Conservation (phyloP, 169 alveolate species). For the Eimeria necatrix region DNA sequence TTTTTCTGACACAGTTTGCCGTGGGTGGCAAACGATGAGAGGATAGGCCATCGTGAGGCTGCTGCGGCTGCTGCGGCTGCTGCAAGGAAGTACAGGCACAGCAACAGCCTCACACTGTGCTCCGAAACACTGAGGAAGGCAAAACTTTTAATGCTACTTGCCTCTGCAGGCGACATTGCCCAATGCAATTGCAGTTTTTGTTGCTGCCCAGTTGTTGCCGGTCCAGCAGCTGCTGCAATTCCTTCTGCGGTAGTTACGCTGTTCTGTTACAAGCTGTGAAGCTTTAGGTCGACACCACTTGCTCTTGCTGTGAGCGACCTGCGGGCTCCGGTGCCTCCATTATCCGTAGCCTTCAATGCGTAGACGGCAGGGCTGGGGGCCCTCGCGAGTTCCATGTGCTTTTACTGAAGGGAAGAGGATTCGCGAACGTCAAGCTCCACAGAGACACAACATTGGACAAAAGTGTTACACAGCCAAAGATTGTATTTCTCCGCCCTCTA, state of each 20-base stretch:
- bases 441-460: too few relatives aligned
- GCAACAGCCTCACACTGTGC: neutral
- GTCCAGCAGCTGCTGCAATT: neutral
- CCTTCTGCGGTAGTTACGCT: neutral
- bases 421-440: too few relatives aligned
- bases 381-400: too few relatives aligned
- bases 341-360: too few relatives aligned
- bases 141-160: neutral
- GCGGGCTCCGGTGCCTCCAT: neutral
- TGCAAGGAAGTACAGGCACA: constrained; percentile 55
- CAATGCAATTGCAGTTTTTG: neutral
- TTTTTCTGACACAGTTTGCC: constrained; percentile 46
- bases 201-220: neutral
- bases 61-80: constrained; percentile 70
- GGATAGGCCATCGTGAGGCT: constrained; percentile 17
- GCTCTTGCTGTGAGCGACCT: too few relatives aligned
- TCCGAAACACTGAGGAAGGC: neutral
- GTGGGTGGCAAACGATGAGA: constrained; percentile 48
- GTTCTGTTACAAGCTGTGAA: too few relatives aligned
- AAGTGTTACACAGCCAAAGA: too few relatives aligned
- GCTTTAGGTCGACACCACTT: too few relatives aligned
- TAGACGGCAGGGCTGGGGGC: too few relatives aligned
- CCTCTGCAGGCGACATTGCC: neutral
- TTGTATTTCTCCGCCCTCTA: too few relatives aligned
- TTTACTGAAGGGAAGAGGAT: too few relatives aligned